Base-by-base conservation (phyloP, 2,329 filamentous ascomycete genomes). In the Arthrobotrys entomopaga region DNA sequence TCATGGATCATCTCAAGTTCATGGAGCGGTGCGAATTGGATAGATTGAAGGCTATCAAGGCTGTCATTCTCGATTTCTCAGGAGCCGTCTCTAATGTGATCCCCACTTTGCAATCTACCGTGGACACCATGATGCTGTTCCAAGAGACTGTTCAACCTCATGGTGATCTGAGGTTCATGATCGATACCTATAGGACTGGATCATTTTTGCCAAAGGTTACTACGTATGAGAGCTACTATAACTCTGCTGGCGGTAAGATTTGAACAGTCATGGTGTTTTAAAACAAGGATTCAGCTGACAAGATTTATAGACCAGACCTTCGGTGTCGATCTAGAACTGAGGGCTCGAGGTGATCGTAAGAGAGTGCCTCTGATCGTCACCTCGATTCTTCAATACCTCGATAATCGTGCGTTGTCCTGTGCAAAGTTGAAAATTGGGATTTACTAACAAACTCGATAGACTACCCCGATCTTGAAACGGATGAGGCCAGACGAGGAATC, bases 211-310 rank as follows among this genome's bases (percentile, higher is more conserved):
- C 95, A 7, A 93, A 88, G 79, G 94, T 98, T 26, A 89, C 93
- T 53, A 90, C 92, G 2, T 99, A 99, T 82, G 95, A 99, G 83
- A 99, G 98, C 82, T 99, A 99, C 83, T 99, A 99, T 84, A 97
- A 97, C 82, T 93, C 91, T 77, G 93, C 97, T 22, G 95, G 97
- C 81, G 86, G 85, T 87, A 66, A 29, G 54, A 22, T n/a, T 34
- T 24, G 13, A 34, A 6, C 29, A 5, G 10, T 10, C 29, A 2
- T 1, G 6, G 29, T 34, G 29, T 34, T 34, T 34, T 34, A 34
- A n/a, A 34, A 34, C 29, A 6, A 34, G 29, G 10, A 3, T 34
- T 10, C 6, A 34, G 29, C 29, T 34, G 29, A 34, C 29, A 6
- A 34, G 2, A 34, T 20, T 54, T 40, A 19, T 65, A 86, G 93